Base-by-base conservation (phyloP, 345 rosid genomes). In the Populus ilicifolia region DNA sequence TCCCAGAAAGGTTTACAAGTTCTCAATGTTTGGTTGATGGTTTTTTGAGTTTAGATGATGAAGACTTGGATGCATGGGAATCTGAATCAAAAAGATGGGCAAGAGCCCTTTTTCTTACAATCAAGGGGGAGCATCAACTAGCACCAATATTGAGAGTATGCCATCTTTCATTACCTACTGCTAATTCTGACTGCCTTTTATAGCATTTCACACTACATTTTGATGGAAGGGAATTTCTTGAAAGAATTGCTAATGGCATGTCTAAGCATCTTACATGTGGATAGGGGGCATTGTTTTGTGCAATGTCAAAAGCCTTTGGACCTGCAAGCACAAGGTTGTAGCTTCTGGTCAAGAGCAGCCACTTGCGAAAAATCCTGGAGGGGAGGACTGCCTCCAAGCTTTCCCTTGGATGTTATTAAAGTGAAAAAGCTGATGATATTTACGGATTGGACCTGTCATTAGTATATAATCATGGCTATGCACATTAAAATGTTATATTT, bases 61-160 rank as follows among this genome's bases (percentile, higher is more conserved):
- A 85, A 84, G 98, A 94, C 83, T 80, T 93, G 84, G 89, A 86
- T 81, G 90, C 92, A 61, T 94, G 98, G 98, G 97, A 93, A 75
- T 81, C 73, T 80, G 91, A 90, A 85, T 89, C 90, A 36, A 94
- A 84, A 84, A 88, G 94, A 85, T 94, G 98, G 98, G 86, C 90
- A 73, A 87, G 91, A 78, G 80, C 89, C 68, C 83, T 94, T 76
- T 89, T 94, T 82, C 92, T 91, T 48, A 75, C 83, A 48, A 63
- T 85, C 68, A 79, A 80, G 70, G 85, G 78, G 83, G 94, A 89
- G 80, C 54, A 81, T 44, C 84, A 89, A 72, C 78, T 94, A 69
- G 73, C 69, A 70, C 84, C 93, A 56, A 64, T 90, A 67, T 74
- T 89, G 36, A 78, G 35, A 95, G 98, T 94, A 80, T 80, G 89